Base-by-base conservation (phyloP, 164 flowering plant species). In the Liriodendron chinense region DNA sequence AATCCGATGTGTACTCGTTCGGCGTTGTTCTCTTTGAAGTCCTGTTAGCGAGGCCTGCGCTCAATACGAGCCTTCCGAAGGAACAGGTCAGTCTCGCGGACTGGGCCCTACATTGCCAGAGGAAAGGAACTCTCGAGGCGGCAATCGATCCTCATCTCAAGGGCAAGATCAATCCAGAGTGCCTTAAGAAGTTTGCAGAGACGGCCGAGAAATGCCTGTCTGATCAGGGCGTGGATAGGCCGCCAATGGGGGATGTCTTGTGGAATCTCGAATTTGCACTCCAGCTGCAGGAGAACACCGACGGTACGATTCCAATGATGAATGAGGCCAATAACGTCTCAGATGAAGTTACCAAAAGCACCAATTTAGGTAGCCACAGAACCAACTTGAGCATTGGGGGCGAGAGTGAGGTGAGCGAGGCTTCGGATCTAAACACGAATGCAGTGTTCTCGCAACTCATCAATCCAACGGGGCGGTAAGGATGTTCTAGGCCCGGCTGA, bases 31-130 rank as follows among this genome's bases (percentile, higher is more conserved):
- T 77, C 1, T 77, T 77, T 26, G 93, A 88, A 68, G 89, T 84
- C 5, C 63, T 89, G 72, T 85, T 87, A 69, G 91, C 84, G 23
- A 82, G 89, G 69, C 88, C 88, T 13, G 89, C 85, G 0, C 80
- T 89, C 0, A 82, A 84, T 71, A 83, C 89, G 0, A 80, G 73
- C 78, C 86, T 89, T 62, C 80, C 90, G 0, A 88, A 83, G 74
- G 93, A 89, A 56, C 86, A 87, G 74, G 89, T 89, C 3, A 87
- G 89, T 69, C 83, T 89, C 14, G 93, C 79, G 0, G 79, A 81
- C 23, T 88, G 91, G 91, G 86, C 80, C 5, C 48, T 72, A 14
- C 66, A 22, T 1, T 75, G 84, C 26, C 65, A 65, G 23, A 73
- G 66, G 20, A 81, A 75, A 8, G 88, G 88, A 0, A 80, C 53